Conservation (phyloP, 2,329 filamentous ascomycete species). For the Talaromyces pinophilus region DNA sequence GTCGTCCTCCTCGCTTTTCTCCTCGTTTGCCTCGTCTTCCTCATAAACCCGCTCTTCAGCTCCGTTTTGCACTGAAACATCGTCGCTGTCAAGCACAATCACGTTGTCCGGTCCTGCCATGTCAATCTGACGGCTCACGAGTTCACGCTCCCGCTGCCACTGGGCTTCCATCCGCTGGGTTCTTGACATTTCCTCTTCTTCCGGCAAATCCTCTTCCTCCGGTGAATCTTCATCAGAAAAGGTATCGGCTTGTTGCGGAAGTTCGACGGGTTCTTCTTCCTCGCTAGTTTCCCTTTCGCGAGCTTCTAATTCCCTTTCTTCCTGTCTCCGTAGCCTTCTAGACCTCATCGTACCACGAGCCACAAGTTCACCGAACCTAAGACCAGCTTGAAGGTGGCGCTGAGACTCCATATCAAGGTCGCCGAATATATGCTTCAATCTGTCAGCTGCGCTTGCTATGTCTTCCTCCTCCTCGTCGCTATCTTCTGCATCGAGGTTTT, state of each 20-base stretch:
- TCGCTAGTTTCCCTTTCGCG: background rate
- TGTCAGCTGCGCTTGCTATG: conserved; percentile 31
- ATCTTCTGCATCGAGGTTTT: background rate
- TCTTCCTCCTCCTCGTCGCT: conserved; percentile 23
- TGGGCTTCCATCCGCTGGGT: conserved; percentile 40
- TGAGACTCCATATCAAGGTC: conserved; percentile 42
- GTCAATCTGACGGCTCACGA: conserved; percentile 47
- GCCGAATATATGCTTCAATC: conserved; percentile 39
- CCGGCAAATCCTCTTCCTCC: background rate
- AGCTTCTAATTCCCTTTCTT: conserved; percentile 13
- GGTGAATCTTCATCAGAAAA: background rate
- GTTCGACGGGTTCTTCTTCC: conserved; percentile 2
- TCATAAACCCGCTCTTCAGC: conserved; percentile 22
- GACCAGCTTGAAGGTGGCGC: conserved; percentile 44
- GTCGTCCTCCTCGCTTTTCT: conserved; percentile 40
- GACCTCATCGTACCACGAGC: conserved; percentile 37
- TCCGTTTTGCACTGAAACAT: conserved; percentile 25
- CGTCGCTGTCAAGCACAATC: conserved; percentile 47
- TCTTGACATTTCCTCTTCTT: conserved; percentile 21
- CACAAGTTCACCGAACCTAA: conserved; percentile 47
- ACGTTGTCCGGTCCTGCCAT: conserved; percentile 46
- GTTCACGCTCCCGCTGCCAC: conserved; percentile 50
- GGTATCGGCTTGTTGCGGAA: conserved; percentile 5
- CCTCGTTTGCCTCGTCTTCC: conserved; percentile 24
- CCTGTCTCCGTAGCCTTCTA: conserved; percentile 5